Evolutionary conservation across 345 rosid genomes (phyloP), one percentile per base, ranked within the genome.

Genomic region (Salix arbutifolia): DNA sequence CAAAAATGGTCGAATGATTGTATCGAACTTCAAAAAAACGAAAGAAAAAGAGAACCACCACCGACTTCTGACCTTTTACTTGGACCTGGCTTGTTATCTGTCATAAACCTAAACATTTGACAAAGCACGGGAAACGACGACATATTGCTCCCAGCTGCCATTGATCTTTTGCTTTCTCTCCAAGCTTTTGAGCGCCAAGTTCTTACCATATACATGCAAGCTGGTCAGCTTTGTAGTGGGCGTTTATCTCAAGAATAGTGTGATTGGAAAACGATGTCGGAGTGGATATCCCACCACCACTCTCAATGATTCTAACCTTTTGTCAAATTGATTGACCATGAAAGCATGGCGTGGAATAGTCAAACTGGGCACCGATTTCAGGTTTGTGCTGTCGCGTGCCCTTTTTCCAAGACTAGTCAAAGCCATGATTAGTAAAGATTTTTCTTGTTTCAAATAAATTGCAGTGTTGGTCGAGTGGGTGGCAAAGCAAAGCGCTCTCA

Each of bases 401-500:
- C 12, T 52, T 69, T 11, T 21, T n/a, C 19, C 60, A 53, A 53
- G 60, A 38, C 10, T 38, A 8, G 9, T 38, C 40, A 26, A 31
- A 67, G 72, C 78, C 37, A 35, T 35, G 70, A 44, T 74, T 67
- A 16, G 18, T 8, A 5, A 28, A 26, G 62, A 58, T 58, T n/a
- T 58, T n/a, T 58, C 1, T n/a, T 23, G 13, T 19, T 74, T 64
- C 40, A 21, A 64, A 64, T 21, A 35, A 64, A 30, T 40, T 10
- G 10, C 9, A 25, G 28, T 74, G 76, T 13, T 64, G 70, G 69
- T 26, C 21, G 48, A 64, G 58, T 74, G 69, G 76, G 46, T 18
- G 76, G 76, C 76, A 40, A 48, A 13, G 70, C 16, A 67, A 67
- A 67, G 53, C 56, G 23, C 25, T 28, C 35, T 64, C 70, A 44